Conservation (phyloP, 2,329 filamentous ascomycete genomes). For the Fusarium fujikuroi region DNA sequence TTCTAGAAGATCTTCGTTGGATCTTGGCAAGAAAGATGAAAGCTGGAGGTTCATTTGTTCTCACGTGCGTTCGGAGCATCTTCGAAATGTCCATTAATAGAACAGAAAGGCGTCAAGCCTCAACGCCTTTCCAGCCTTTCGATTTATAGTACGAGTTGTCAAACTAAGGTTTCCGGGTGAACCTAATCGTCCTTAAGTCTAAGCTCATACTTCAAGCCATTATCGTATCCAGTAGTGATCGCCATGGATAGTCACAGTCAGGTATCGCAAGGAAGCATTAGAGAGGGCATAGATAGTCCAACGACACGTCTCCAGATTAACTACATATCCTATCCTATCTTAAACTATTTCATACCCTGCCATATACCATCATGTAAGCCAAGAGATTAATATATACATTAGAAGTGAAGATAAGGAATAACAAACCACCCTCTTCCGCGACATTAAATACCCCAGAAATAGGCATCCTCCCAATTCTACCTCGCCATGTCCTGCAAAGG, state of each 20-base stretch:
- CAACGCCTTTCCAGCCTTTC: not conserved
- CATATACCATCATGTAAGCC: not conserved
- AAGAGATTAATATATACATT: slow-evolving; percentile 28
- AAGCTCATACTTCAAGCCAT: not conserved
- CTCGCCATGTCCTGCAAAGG: slow-evolving; percentile 19
- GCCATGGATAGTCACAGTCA: not conserved
- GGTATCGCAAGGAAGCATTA: not conserved
- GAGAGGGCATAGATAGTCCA: not conserved
- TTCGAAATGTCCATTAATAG: not conserved
- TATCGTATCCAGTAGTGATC: not conserved
- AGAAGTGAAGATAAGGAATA: slow-evolving; percentile 22
- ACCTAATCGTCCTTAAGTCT: not conserved
- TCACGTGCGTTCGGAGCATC: not conserved
- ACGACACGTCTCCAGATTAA: slow-evolving; percentile 33
- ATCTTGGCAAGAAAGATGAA: not conserved
- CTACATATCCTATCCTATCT: slow-evolving; percentile 30
- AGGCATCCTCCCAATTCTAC: slow-evolving; percentile 10
- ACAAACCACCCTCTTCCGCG: slow-evolving; percentile 11
- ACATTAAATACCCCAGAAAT: slow-evolving; percentile 21
- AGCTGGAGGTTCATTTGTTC: not conserved
- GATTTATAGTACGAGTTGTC: not conserved
- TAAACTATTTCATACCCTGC: not conserved
- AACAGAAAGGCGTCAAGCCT: not conserved
- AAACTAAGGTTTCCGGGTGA: not conserved
- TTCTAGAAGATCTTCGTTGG: not conserved